Conservation (phyloP, 345 rosid genomes). For the Salix purpurea region DNA sequence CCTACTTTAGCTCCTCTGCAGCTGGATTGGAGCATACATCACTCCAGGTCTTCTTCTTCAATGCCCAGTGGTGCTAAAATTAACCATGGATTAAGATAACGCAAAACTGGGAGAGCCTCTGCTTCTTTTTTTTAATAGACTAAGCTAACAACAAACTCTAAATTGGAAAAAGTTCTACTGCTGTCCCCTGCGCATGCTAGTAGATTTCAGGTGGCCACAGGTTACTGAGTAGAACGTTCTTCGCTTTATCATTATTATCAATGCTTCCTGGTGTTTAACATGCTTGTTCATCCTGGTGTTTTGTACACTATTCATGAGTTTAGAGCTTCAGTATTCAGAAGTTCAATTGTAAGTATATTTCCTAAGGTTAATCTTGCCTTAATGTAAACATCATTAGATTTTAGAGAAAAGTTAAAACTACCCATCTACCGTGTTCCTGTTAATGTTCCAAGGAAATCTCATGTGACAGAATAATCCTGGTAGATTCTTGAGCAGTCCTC, state of each 20-base stretch:
- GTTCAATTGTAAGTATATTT: conserved; percentile 21
- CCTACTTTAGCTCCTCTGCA: conserved; percentile 39
- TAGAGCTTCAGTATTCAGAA: conserved; percentile 27
- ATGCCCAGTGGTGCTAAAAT: neutral
- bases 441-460: neutral
- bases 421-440: neutral
- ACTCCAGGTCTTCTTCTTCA: too few species aligned
- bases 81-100: conserved; percentile 3
- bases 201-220: neutral
- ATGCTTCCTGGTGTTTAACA: conserved; percentile 1
- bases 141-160: neutral
- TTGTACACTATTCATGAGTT: conserved; percentile 15
- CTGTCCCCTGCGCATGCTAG: neutral
- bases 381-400: neutral
- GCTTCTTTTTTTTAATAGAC: neutral
- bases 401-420: neutral
- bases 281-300: conserved; percentile 12
- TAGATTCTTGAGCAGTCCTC: neutral
- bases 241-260: conserved; percentile 3
- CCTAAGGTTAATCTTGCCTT: neutral
- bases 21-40: too few species aligned
- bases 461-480: neutral
- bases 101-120: conserved; percentile 11
- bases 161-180: neutral
- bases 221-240: conserved; percentile 1